Evolutionary conservation across 2,329 filamentous ascomycete genomes (phyloP).

Genomic region (Alternaria triticimaculans): DNA sequence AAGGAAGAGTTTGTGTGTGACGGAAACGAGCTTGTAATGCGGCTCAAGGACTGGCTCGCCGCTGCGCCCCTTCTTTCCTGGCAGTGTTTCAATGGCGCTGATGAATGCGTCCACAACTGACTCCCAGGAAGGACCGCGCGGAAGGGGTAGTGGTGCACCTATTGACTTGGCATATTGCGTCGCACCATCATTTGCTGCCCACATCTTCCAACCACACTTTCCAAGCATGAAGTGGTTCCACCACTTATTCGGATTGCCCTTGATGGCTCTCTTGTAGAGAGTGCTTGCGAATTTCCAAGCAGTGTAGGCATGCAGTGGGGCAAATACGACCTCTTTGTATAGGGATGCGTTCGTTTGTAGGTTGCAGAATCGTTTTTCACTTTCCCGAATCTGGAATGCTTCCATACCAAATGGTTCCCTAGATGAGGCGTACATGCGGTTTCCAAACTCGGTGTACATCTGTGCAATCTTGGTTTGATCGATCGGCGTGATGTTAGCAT

Average conservation of each 20-base stretch:
- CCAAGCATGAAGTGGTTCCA: constrained; percentile 72
- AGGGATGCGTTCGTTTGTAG: constrained; percentile 55
- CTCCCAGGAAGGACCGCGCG: constrained; percentile 39
- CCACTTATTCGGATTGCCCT: constrained; percentile 68
- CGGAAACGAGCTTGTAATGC: constrained; percentile 86
- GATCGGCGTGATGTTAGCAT: constrained; percentile 61
- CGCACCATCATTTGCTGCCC: constrained; percentile 53
- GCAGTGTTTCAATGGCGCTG: constrained; percentile 66
- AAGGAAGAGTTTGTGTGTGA: constrained; percentile 80
- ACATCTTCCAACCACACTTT: constrained; percentile 78
- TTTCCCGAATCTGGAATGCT: constrained; percentile 65
- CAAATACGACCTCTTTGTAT: constrained; percentile 65
- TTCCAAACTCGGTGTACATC: constrained; percentile 72
- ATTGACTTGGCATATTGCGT: constrained; percentile 40
- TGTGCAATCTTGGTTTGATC: constrained; percentile 66
- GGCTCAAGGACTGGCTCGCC: constrained; percentile 85
- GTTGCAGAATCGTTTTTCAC: constrained; percentile 68
- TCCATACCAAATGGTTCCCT: constrained; percentile 72
- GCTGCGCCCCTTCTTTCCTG: constrained; percentile 66
- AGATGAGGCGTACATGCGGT: constrained; percentile 71
- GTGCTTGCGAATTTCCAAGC: constrained; percentile 70
- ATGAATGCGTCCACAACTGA: constrained; percentile 64
- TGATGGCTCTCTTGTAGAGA: constrained; percentile 66
- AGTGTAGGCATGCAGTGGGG: constrained; percentile 63
- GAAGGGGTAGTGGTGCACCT: constrained; percentile 32